Base-by-base conservation (phyloP, 176 grass and related monocot species). In the Zizania latifolia region DNA sequence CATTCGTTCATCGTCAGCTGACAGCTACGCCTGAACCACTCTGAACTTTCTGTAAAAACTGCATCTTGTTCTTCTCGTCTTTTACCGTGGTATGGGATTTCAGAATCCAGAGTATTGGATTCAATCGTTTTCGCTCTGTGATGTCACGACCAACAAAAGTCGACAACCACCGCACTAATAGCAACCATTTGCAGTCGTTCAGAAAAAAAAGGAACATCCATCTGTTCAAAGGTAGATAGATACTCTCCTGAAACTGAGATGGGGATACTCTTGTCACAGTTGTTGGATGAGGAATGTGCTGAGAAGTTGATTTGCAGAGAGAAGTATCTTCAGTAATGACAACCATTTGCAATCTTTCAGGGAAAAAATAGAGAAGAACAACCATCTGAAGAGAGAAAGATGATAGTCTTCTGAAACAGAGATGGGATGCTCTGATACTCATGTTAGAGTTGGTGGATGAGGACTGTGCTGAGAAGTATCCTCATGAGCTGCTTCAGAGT, bases 151-250 rank as follows among this genome's bases (percentile, higher is more conserved):
- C 24, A 40, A 62, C 72, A 50, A n/a, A n/a, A 54, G 48, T 53
- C 48, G 10, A 21, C 48, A 53, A 53, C 80, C 60, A 77, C 81
- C 72, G 54, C 41, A 76, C 72, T 31, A 77, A 74, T n/a, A n/a
- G n/a, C n/a, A n/a, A n/a, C n/a, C n/a, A n/a, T n/a, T n/a, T n/a
- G n/a, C n/a, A n/a, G n/a, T n/a, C n/a, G n/a, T n/a, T n/a, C n/a
- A n/a, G n/a, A n/a, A n/a, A n/a, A n/a, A n/a, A n/a, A n/a, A n/a
- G n/a, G n/a, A n/a, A n/a, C n/a, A n/a, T n/a, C n/a, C n/a, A n/a
- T 13, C 19, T 74, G 33, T 6, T 12, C 7, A 45, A 61, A 65
- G 46, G n/a, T n/a, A n/a, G n/a, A n/a, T n/a, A n/a, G n/a, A n/a
- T n/a, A n/a, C n/a, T n/a, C n/a, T n/a, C n/a, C n/a, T n/a, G n/a